Evolutionary conservation across 495 filamentous ascomycete genomes (phyloP).

Genomic region (Letharia lupina): DNA sequence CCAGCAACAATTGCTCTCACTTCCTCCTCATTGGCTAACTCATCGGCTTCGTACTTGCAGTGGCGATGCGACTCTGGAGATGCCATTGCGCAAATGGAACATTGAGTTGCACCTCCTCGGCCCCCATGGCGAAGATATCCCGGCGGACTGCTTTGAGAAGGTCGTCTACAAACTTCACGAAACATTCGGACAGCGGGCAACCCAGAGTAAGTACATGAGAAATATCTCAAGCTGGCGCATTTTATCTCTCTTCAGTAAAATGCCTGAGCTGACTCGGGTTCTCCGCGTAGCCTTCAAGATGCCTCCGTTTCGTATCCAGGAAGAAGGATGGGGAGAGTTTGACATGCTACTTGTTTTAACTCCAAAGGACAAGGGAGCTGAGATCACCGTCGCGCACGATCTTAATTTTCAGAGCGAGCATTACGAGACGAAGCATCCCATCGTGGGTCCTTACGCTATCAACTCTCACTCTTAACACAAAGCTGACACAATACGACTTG

Average conservation of each 20-base stretch:
- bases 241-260: neutral
- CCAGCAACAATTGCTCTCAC: conserved; percentile 16
- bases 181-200: conserved; percentile 69
- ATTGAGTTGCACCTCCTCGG: conserved; percentile 55
- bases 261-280: neutral
- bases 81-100: conserved; percentile 73
- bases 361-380: conserved; percentile 76
- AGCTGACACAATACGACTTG: neutral
- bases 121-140: conserved; percentile 55
- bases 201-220: conserved; percentile 57
- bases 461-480: neutral
- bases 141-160: conserved; percentile 81
- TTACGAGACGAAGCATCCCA: conserved; percentile 75
- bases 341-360: conserved; percentile 82
- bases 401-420: conserved; percentile 75
- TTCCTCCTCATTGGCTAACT: conserved; percentile 11
- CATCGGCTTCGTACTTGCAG: conserved; percentile 27
- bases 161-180: conserved; percentile 88
- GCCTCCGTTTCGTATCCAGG: conserved; percentile 79
- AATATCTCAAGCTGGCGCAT: neutral
- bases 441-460: conserved; percentile 44
- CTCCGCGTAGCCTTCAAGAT: conserved; percentile 57
- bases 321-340: conserved; percentile 99
- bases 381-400: conserved; percentile 74
- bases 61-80: conserved; percentile 68